phyloP scores from a whole-genome alignment of 1,284 basidiomycete species.

The Moesziomyces sp. region DNA sequence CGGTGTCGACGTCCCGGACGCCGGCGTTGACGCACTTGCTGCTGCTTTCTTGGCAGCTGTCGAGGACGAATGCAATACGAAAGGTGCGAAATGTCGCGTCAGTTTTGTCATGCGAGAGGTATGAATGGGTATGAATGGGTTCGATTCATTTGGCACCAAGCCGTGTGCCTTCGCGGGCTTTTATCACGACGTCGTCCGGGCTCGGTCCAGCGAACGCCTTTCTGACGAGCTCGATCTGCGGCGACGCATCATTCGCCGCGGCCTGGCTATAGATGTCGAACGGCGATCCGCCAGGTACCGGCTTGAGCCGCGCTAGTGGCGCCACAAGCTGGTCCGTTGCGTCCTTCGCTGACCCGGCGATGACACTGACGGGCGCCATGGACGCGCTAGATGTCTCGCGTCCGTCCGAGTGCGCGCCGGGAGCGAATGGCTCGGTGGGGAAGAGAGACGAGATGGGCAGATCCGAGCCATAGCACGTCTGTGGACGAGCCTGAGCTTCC shows the following conservation, averaged over 20 bases:
- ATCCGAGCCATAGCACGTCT: conserved; percentile 43
- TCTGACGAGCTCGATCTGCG: conserved; percentile 34
- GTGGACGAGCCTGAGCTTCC: conserved; percentile 26
- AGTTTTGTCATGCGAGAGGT: background rate
- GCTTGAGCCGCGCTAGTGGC: conserved; percentile 13
- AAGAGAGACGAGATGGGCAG: conserved; percentile 51
- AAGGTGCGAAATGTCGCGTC: background rate
- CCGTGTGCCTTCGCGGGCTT: conserved; percentile 79
- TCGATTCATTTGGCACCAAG: conserved; percentile 40
- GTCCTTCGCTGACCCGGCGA: conserved; percentile 21
- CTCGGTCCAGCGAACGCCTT: conserved; percentile 80
- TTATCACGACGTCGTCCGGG: conserved; percentile 84
- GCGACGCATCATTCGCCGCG: conserved; percentile 5
- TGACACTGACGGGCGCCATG: conserved; percentile 16
- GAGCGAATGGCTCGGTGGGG: conserved; percentile 11
- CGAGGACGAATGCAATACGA: background rate
- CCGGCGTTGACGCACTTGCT: conserved; percentile 31
- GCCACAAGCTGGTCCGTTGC: conserved; percentile 24
- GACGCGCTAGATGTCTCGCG: conserved; percentile 1
- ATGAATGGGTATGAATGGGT: too few species aligned
- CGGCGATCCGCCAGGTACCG: conserved; percentile 44
- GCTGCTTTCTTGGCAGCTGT: conserved; percentile 45
- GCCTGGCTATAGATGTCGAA: conserved; percentile 38
- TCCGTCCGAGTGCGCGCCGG: background rate
- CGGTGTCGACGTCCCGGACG: conserved; percentile 49